Conservation (phyloP, 208 protist genomes). For the Crithidia bombi region DNA sequence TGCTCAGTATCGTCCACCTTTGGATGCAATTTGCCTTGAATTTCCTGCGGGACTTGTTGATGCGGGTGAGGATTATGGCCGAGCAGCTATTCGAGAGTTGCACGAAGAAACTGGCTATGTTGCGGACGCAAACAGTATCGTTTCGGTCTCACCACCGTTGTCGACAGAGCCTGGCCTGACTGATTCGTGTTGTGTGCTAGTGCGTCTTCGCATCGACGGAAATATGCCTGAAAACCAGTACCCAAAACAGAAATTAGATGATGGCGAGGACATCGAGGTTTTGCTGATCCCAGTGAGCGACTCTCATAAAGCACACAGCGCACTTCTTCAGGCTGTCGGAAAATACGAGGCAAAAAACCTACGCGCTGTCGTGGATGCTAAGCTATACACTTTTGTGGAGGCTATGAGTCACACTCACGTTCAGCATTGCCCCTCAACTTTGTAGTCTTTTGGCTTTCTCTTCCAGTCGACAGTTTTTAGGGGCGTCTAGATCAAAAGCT, state of each 20-base stretch:
- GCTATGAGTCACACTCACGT: slow-evolving; percentile 7
- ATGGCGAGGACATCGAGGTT: slow-evolving; percentile 82
- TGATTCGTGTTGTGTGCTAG: slow-evolving; percentile 71
- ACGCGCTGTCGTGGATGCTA: slow-evolving; percentile 63
- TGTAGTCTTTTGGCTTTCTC: too few relatives aligned
- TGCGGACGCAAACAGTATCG: slow-evolving; percentile 41
- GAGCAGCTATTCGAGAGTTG: slow-evolving; percentile 79
- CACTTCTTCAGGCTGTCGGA: slow-evolving; percentile 32
- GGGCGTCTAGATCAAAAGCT: too few relatives aligned
- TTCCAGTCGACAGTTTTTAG: too few relatives aligned
- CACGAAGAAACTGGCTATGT: slow-evolving; percentile 86
- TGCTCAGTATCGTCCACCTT: slow-evolving; percentile 80
- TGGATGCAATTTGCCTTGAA: slow-evolving; percentile 71
- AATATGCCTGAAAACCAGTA: slow-evolving; percentile 47
- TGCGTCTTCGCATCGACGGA: slow-evolving; percentile 62
- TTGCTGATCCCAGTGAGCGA: slow-evolving; percentile 56
- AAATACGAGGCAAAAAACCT: slow-evolving; percentile 31
- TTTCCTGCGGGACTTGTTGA: slow-evolving; percentile 89
- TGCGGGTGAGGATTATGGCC: slow-evolving; percentile 46
- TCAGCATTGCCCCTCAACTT: background rate
- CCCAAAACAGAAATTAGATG: slow-evolving; percentile 66
- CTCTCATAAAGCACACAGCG: slow-evolving; percentile 22
- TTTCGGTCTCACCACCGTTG: slow-evolving; percentile 47
- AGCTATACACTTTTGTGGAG: slow-evolving; percentile 65
- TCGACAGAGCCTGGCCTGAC: slow-evolving; percentile 71